Evolutionary conservation across 768 basidiomycete species (phyloP), one percentile per base, ranked within the genome.

Genomic region (Amylocystis lapponica): DNA sequence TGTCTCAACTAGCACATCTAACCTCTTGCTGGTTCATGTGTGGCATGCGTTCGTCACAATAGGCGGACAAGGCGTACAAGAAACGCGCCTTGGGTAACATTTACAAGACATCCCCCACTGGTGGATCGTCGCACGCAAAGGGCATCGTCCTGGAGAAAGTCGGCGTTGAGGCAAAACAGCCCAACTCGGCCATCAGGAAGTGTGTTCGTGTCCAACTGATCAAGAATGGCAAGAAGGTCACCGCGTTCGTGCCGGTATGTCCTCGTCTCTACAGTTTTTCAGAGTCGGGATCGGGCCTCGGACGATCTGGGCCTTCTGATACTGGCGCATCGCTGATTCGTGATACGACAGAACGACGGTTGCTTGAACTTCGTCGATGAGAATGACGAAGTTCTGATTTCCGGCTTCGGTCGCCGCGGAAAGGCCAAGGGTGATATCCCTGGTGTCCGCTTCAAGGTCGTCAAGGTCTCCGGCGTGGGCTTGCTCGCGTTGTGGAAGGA

Each of bases 361-460:
- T 95, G 92, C 76, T 70, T 96, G 52, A 96, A 94, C 81, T 94
- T 92, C 65, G 91, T 98, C 58, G 96, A 97, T 60, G 95, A 98
- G 79, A 96, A 97, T 75, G 94, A 98, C 69, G 94, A 98, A 71
- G 96, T 99, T 55, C 86, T 96, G 55, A 97, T 98, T 67, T 97
- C 95, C 53, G 95, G 96, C 71, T 99, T 99, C 81, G 96, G 96
- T 83, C 92, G 96, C 66, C 83, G 94, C 57, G 96, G 96, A 55
- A 98, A 98, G 75, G 95, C 95, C 51, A 99, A 98, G 81, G 96
- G 90, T 84, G 95, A 98, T 87, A 98, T 99, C 72, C 96, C 96
- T 31, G 94, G 96, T 81, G 95, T 98, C 54, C 91, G 95, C 53
- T 98, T 97, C 86, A 98, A 99, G 74, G 84, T 98, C 56, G 96